These are phyloP conservation scores for Abelmoschus esculentus DNA, from an alignment of 345 rosid genomes.

Conservation along the genomic window DNA sequence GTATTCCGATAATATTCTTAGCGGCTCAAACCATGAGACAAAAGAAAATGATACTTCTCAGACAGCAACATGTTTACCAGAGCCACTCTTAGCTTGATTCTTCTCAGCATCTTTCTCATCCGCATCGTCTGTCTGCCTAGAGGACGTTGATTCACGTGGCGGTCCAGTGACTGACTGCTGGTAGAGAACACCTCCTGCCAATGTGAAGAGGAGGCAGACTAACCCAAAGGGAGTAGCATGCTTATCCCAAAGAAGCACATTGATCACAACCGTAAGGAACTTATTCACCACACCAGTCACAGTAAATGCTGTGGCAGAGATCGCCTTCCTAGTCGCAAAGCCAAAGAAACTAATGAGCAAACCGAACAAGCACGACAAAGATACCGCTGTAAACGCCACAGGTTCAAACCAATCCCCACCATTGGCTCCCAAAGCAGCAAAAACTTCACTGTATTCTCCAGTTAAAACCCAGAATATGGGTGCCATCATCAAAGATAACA, in stretches of 20 bases:
- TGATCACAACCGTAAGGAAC: constrained; percentile 89
- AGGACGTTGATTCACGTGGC: constrained; percentile 28
- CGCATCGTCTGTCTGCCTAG: constrained; percentile 29
- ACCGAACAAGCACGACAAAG: constrained; percentile 86
- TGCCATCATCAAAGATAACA: constrained; percentile 79
- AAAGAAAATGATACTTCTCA: constrained; percentile 20
- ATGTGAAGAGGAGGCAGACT: constrained; percentile 74
- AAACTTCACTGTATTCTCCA: constrained; percentile 64
- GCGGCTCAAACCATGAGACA: background rate
- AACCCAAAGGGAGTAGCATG: constrained; percentile 89
- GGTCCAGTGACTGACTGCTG: constrained; percentile 80
- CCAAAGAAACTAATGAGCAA: constrained; percentile 93
- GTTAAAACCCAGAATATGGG: constrained; percentile 91
- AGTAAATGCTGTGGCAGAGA: constrained; percentile 93
- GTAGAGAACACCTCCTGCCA: constrained; percentile 84
- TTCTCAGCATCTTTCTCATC: constrained; percentile 30
- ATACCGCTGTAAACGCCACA: constrained; percentile 57
- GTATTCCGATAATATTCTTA: background rate
- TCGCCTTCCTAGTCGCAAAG: constrained; percentile 82
- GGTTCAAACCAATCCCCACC: constrained; percentile 50
- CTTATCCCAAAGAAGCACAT: constrained; percentile 94
- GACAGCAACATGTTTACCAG: constrained; percentile 39
- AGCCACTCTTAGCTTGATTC: constrained; percentile 30
- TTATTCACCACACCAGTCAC: constrained; percentile 98
- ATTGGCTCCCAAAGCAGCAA: constrained; percentile 45